Evolutionary conservation across 2,329 filamentous ascomycete genomes (phyloP).

Genomic region (Achaetomium macrosporum): DNA sequence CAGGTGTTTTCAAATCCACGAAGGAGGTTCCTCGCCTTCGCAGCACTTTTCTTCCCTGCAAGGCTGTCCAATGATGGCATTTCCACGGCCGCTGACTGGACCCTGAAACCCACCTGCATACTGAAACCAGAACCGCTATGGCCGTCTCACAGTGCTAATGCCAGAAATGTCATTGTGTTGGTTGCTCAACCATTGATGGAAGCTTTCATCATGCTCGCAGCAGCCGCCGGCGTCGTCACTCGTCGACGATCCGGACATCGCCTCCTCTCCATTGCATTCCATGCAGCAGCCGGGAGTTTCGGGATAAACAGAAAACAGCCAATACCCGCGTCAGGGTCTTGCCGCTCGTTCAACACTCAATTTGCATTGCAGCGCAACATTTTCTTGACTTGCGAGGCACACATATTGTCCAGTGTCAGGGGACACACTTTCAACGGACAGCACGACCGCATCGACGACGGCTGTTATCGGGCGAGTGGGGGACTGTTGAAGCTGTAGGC

Average conservation of each 20-base stretch:
- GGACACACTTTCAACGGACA: too few species aligned
- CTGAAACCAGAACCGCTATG: slow-evolving; percentile 11
- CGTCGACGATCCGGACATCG: not conserved
- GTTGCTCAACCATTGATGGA: not conserved
- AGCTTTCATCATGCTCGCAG: slow-evolving; percentile 2
- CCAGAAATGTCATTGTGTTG: slow-evolving; percentile 9
- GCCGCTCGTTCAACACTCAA: slow-evolving; percentile 6
- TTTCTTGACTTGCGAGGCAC: slow-evolving; percentile 7
- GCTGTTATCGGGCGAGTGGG: slow-evolving; percentile 9
- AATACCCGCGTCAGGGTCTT: slow-evolving; percentile 20
- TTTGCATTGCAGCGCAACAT: slow-evolving; percentile 10
- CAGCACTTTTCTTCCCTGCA: slow-evolving; percentile 12
- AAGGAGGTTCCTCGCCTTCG: slow-evolving; percentile 15
- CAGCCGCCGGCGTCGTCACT: not conserved
- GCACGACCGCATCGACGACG: not conserved
- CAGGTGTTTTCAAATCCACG: slow-evolving; percentile 21
- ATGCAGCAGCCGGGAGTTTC: slow-evolving; percentile 6
- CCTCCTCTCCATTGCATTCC: not conserved
- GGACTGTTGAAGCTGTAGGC: slow-evolving; percentile 17
- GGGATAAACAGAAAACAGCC: slow-evolving; percentile 17
- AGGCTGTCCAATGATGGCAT: slow-evolving; percentile 17
- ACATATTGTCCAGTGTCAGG: not conserved
- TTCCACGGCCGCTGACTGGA: slow-evolving; percentile 2
- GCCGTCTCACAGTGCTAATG: not conserved
- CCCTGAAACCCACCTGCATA: slow-evolving; percentile 18